Percentiles rank a stretch among this genome's conserved stretches.
Conservation (phyloP, 768 basidiomycete genomes). For the Tylopilus sp. region DNA sequence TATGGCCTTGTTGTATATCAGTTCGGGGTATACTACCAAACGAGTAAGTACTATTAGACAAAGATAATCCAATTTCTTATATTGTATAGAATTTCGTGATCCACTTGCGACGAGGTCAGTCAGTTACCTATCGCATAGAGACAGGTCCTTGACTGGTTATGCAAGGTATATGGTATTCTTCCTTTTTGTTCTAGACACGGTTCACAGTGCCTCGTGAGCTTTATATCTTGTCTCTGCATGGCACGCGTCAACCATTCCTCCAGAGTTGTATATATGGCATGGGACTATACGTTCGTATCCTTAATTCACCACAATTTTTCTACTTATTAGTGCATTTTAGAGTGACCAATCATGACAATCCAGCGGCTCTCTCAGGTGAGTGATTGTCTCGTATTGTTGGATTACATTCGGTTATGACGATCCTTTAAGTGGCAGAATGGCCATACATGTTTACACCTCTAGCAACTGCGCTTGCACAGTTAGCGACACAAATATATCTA, state of each 20-base stretch:
- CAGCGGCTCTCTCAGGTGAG: slow-evolving; percentile 9
- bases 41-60: not conserved
- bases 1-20: not conserved
- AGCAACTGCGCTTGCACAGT: slow-evolving; percentile 43
- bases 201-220: slow-evolving; percentile 18
- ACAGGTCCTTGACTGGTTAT: not conserved
- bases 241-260: not conserved
- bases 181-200: slow-evolving; percentile 17
- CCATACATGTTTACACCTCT: slow-evolving; percentile 49
- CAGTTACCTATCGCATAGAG: not conserved
- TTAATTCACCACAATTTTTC: no score
- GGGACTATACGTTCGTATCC: slow-evolving; percentile 13
- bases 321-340: not conserved
- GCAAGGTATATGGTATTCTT: slow-evolving; percentile 16
- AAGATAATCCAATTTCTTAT: not conserved
- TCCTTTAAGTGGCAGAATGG: slow-evolving; percentile 39
- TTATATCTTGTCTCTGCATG: not conserved
- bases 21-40: slow-evolving; percentile 32
- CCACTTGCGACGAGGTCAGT: slow-evolving; percentile 6
- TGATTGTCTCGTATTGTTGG: not conserved
- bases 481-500: slow-evolving; percentile 48
- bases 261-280: slow-evolving; percentile 21
- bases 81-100: slow-evolving; percentile 15
- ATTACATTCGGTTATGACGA: not conserved
- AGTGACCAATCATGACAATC: slow-evolving; percentile 13